Conservation (phyloP, 768 basidiomycete species). For the Nidularia sp. region DNA sequence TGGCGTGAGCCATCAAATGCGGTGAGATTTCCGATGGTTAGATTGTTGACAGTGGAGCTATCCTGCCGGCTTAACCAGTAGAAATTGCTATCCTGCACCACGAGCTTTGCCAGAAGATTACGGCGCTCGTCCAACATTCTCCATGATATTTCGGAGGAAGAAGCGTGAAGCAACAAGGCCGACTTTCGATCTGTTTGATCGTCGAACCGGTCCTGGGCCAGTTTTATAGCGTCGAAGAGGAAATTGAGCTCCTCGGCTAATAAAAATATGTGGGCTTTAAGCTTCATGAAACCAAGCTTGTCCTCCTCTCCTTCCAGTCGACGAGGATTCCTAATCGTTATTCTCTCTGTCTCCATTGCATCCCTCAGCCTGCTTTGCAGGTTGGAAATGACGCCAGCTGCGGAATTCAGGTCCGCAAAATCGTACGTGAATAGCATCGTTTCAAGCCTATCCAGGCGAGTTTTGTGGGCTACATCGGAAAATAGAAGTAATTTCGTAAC, state of each 20-base stretch:
- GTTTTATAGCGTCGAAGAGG: slow-evolving; percentile 82
- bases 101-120: slow-evolving; percentile 79
- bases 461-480: slow-evolving; percentile 81
- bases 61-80: slow-evolving; percentile 86
- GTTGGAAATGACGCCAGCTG: slow-evolving; percentile 65
- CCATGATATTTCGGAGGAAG: slow-evolving; percentile 88
- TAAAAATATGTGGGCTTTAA: slow-evolving; percentile 69
- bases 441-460: slow-evolving; percentile 73
- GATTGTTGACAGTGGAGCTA: slow-evolving; percentile 75
- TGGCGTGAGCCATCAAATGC: slow-evolving; percentile 84
- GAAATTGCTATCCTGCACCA: slow-evolving; percentile 74
- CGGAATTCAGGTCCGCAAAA: slow-evolving; percentile 71
- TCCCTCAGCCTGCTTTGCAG: slow-evolving; percentile 73
- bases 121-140: slow-evolving; percentile 75
- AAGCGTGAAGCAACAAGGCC: slow-evolving; percentile 75
- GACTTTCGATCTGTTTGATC: slow-evolving; percentile 70
- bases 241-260: slow-evolving; percentile 77
- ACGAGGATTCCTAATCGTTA: slow-evolving; percentile 33
- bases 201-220: slow-evolving; percentile 73
- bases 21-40: slow-evolving; percentile 71
- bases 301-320: slow-evolving; percentile 39
- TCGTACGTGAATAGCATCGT: slow-evolving; percentile 85
- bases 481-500: slow-evolving; percentile 88
- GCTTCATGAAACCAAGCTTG: slow-evolving; percentile 54
- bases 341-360: slow-evolving; percentile 47